Percentiles rank a stretch among this genome's conserved stretches.
Conservation (phyloP, 2,329 filamentous ascomycete genomes). For the Colletotrichum tropicale region DNA sequence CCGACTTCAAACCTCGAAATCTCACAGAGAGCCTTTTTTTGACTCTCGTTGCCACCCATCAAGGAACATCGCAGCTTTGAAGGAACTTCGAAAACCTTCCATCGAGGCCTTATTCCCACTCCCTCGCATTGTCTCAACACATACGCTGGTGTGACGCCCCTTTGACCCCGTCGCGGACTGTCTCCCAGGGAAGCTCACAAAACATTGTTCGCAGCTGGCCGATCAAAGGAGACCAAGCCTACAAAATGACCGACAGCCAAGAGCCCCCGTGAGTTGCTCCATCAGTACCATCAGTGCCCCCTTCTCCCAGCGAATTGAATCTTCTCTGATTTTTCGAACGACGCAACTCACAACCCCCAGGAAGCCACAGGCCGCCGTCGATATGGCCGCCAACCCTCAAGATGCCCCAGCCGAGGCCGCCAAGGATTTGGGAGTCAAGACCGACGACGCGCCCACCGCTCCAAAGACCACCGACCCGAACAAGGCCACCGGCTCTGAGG, state of each 20-base stretch:
- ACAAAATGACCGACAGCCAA: background rate
- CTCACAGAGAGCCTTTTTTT: background rate
- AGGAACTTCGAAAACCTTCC: background rate
- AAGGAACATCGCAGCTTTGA: background rate
- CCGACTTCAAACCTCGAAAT: background rate
- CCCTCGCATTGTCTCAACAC: background rate
- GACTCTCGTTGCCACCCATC: background rate
- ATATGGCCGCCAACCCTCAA: background rate
- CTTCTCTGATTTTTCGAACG: background rate
- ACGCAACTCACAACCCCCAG: background rate
- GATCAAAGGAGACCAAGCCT: background rate
- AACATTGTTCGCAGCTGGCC: background rate
- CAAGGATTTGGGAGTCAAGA: background rate
- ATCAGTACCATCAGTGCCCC: too few relatives aligned
- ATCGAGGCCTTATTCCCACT: background rate
- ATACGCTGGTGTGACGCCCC: background rate
- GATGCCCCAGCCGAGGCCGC: background rate
- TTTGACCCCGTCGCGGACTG: background rate
- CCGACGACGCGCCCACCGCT: background rate
- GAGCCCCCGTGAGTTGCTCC: background rate
- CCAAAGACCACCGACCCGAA: accelerated
- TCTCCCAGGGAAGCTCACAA: background rate
- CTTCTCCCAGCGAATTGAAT: background rate
- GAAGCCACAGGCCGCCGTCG: background rate
- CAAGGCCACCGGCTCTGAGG: background rate